Percentiles rank a stretch among this genome's conserved stretches.
Evolutionary conservation across 2,329 filamentous ascomycete genomes (phyloP).

Genomic region (Myriosclerotinia scirpicola): DNA sequence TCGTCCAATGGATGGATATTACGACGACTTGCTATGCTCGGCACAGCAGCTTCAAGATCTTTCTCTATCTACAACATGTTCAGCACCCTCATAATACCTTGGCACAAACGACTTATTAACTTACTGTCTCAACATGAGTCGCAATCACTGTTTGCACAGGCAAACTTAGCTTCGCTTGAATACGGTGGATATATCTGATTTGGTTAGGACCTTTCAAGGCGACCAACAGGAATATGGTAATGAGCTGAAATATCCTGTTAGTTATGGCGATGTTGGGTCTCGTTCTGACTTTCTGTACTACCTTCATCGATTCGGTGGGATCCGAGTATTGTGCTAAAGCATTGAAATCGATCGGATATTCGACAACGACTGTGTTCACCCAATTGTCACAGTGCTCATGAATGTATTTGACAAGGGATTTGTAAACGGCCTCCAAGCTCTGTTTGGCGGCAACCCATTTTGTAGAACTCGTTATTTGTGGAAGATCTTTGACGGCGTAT

Average conservation of each 20-base stretch:
- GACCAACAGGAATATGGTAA: conserved; percentile 63
- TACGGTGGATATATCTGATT: conserved; percentile 52
- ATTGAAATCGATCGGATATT: conserved; percentile 54
- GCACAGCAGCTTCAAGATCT: conserved; percentile 18
- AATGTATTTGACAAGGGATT: conserved; percentile 56
- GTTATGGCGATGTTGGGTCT: conserved; percentile 22
- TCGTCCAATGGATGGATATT: background rate
- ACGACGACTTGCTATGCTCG: background rate
- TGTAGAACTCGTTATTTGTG: conserved; percentile 43
- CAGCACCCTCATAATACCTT: background rate
- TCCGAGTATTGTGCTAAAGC: conserved; percentile 58
- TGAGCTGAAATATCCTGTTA: conserved; percentile 49
- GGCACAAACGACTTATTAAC: background rate
- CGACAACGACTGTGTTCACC: conserved; percentile 51
- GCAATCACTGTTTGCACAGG: conserved; percentile 46
- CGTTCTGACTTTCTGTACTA: conserved; percentile 34
- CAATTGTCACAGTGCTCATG: conserved; percentile 51
- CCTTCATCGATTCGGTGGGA: conserved; percentile 54
- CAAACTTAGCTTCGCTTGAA: conserved; percentile 46
- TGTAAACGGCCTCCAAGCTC: conserved; percentile 53
- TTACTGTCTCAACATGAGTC: conserved; percentile 37
- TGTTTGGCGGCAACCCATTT: conserved; percentile 47
- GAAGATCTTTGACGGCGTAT: conserved; percentile 56
- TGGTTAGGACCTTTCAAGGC: conserved; percentile 60
- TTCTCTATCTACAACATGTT: conserved; percentile 17